Base-by-base conservation (phyloP, 2,329 filamentous ascomycete genomes). In the Aspergillus transmontanensis region DNA sequence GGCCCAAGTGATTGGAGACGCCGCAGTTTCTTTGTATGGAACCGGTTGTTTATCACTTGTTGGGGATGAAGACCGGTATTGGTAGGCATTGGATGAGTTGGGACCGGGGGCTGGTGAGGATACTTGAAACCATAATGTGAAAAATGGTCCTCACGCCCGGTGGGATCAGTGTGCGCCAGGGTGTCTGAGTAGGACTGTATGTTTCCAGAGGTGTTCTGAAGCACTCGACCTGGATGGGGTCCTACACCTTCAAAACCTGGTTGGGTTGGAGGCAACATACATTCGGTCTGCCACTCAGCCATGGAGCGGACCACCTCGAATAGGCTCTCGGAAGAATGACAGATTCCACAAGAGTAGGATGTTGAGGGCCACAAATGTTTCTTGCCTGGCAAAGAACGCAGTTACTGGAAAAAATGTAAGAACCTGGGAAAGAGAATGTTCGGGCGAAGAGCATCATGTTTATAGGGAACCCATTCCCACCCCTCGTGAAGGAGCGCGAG, bases 151-250 rank as follows among this genome's bases (percentile, higher is more conserved):
- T 77, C 75, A 61, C 72, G 73, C 55, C 70, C 69, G 53, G 66
- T 61, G 34, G 68, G 58, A 63, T 75, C 71, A 64, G 64, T 61
- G 69, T 76, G 69, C 58, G 71, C 64, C 55, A 74, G 58, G 62
- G 63, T 68, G 64, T 78, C 77, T 19, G 75, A 74, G 62, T 80
- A 79, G 48, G 77, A 73, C 66, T 81, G 79, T 60, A 75, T 74
- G 69, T 81, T 81, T 57, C 79, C 79, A 64, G 79, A 80, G 55
- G 78, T 79, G 67, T 76, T 76, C 65, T 79, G 77, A 50, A 79
- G 70, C 68, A 73, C 77, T 62, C 77, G 72, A 62, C 77, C 72
- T 60, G 74, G 68, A 73, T 77, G 74, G 67, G 69, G 71, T 62
- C 73, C 75, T 43, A 77, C 69, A 66, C 70, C 65, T 63, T 76